phyloP scores from a whole-genome alignment of 83 land plant genomes.

The Larix sibirica region DNA sequence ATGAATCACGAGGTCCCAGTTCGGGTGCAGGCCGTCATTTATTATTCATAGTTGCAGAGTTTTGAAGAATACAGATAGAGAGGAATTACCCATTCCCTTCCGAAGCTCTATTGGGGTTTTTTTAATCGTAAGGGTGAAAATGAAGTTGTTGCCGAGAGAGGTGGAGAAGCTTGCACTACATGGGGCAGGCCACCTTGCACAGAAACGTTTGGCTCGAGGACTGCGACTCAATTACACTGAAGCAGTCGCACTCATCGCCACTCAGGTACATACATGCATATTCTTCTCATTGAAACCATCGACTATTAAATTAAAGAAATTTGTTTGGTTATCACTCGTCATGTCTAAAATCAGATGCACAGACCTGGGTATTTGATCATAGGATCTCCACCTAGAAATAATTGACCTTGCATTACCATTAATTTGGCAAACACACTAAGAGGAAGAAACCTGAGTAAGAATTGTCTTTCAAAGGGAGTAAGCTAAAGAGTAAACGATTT shows the following conservation, averaged over 20 bases:
- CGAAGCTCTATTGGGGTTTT: not conserved
- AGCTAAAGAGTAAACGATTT: no score
- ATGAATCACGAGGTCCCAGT: no score
- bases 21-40: no score
- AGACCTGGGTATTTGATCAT: not conserved
- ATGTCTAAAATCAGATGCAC: not conserved
- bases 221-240: slow-evolving; percentile 89
- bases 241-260: slow-evolving; percentile 90
- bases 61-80: no score
- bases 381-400: not conserved
- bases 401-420: not conserved
- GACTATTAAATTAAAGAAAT: no score
- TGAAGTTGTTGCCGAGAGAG: slow-evolving; percentile 93
- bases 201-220: slow-evolving; percentile 94
- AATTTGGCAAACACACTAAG: no score
- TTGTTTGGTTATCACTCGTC: not conserved
- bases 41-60: no score
- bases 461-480: no score
- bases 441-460: no score
- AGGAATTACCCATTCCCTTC: no score
- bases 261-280: slow-evolving; percentile 55
- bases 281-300: no score
- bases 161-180: slow-evolving; percentile 80
- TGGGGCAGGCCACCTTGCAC: slow-evolving; percentile 86
- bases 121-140: slow-evolving; percentile 23